These are phyloP conservation scores for Themeda triandra DNA, from an alignment of 176 grass and related monocot genomes.

Conservation along the genomic window DNA sequence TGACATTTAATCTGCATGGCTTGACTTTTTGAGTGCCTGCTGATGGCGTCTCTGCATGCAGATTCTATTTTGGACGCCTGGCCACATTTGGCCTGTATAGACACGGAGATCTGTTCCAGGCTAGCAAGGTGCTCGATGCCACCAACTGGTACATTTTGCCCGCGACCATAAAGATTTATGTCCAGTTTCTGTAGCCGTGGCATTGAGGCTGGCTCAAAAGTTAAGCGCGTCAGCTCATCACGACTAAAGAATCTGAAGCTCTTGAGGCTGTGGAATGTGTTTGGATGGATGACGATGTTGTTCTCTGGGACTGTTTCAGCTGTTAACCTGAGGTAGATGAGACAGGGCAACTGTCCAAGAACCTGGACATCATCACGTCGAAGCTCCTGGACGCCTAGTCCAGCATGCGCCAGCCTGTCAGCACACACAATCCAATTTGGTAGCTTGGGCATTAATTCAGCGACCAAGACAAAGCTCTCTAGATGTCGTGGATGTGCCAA, in stretches of 20 bases:
- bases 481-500: not conserved
- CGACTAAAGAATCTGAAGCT: not conserved
- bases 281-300: too few species aligned
- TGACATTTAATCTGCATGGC: not conserved
- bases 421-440: not conserved
- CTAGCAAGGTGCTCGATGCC: not conserved
- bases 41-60: not conserved
- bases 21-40: not conserved
- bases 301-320: too few species aligned
- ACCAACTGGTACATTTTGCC: too few species aligned
- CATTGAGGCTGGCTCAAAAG: not conserved
- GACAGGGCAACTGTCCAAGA: too few species aligned
- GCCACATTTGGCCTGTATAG: not conserved
- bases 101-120: not conserved
- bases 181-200: not conserved
- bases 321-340: too few species aligned
- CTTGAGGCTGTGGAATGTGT: not conserved
- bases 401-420: not conserved
- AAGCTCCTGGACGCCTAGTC: not conserved
- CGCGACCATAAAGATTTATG: too few species aligned
- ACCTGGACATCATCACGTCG: rapidly evolving
- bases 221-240: not conserved
- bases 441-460: not conserved
- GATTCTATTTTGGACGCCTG: not conserved
- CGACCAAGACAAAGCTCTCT: not conserved